These are phyloP conservation scores for Trichoderma reesei DNA, from an alignment of 495 filamentous ascomycete species.

Conservation along the genomic window DNA sequence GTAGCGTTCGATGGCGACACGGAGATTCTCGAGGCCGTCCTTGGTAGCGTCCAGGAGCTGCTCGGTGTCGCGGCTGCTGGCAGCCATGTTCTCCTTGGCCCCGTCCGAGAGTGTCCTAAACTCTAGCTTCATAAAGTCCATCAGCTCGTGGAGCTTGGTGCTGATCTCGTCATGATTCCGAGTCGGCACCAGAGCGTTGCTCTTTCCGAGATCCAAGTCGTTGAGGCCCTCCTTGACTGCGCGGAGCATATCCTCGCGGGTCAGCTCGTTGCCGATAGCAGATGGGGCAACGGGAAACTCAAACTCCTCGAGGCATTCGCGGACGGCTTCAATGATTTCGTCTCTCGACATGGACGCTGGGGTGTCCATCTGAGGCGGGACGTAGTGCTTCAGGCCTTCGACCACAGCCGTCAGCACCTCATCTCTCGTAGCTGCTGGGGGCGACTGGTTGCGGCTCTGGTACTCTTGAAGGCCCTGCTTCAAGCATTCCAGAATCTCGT, in stretches of 20 bases:
- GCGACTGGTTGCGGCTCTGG: slow-evolving; percentile 40
- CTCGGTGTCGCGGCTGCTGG: slow-evolving; percentile 66
- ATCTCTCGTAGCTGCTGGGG: slow-evolving; percentile 52
- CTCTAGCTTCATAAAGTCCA: slow-evolving; percentile 59
- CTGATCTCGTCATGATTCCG: slow-evolving; percentile 50
- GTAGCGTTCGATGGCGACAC: slow-evolving; percentile 72
- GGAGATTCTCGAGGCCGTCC: slow-evolving; percentile 71
- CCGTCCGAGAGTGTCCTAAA: slow-evolving; percentile 51
- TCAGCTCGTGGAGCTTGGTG: slow-evolving; percentile 63
- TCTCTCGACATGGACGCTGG: slow-evolving; percentile 61
- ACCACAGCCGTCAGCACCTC: slow-evolving; percentile 77
- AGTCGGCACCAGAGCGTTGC: slow-evolving; percentile 27
- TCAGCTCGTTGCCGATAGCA: slow-evolving; percentile 33
- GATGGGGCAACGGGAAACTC: slow-evolving; percentile 48
- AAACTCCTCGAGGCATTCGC: slow-evolving; percentile 67
- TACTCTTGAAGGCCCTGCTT: slow-evolving; percentile 75
- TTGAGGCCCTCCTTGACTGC: slow-evolving; percentile 45
- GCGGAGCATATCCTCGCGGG: slow-evolving; percentile 42
- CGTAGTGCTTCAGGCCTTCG: slow-evolving; percentile 68
- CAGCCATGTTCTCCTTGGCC: slow-evolving; percentile 63
- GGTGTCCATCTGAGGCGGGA: slow-evolving; percentile 56
- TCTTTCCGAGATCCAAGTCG: slow-evolving; percentile 34
- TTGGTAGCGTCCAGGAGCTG: slow-evolving; percentile 77
- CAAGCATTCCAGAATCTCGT: slow-evolving; percentile 77
- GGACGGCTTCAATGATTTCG: slow-evolving; percentile 65